A percentile compares a stretch with the other conserved stretches of the same genome.
Conservation (phyloP, 345 rosid genomes). For the Eutrema yunnanense region DNA sequence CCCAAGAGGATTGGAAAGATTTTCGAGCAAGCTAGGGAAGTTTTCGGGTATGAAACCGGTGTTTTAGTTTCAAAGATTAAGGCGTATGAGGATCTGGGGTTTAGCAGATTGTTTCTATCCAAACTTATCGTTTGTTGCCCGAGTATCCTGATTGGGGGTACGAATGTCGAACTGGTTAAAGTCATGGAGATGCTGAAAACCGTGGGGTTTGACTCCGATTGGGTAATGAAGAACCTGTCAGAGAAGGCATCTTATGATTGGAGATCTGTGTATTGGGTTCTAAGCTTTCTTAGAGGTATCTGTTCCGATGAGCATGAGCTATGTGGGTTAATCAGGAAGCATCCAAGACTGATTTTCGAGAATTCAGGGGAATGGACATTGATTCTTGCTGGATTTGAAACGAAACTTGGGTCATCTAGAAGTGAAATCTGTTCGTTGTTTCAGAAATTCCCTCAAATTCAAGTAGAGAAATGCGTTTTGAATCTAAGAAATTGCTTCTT, state of each 20-base stretch:
- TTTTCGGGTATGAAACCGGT: conserved; percentile 48
- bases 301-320: conserved; percentile 38
- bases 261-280: conserved; percentile 43
- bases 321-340: conserved; percentile 40
- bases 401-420: conserved; percentile 51
- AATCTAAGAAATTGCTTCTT: conserved; percentile 52
- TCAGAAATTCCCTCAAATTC: conserved; percentile 45
- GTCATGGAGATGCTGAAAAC: conserved; percentile 43
- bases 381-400: conserved; percentile 41
- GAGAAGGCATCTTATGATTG: conserved; percentile 47
- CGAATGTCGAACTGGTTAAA: conserved; percentile 38
- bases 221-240: conserved; percentile 44
- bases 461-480: conserved; percentile 37
- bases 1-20: conserved; percentile 55
- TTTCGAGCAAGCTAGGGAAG: conserved; percentile 47
- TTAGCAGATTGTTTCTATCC: conserved; percentile 35
- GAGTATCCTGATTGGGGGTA: conserved; percentile 43
- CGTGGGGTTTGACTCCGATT: conserved; percentile 40
- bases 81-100: conserved; percentile 62
- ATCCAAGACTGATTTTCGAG: conserved; percentile 56
- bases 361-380: conserved; percentile 44
- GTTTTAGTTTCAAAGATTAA: conserved; percentile 52
- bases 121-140: conserved; percentile 53
- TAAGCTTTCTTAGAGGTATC: conserved; percentile 36
- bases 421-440: conserved; percentile 42